A percentile compares a stretch with the other conserved stretches of the same genome.
Evolutionary conservation across 129 eudicot species (phyloP).

Genomic region (Tagetes patula): DNA sequence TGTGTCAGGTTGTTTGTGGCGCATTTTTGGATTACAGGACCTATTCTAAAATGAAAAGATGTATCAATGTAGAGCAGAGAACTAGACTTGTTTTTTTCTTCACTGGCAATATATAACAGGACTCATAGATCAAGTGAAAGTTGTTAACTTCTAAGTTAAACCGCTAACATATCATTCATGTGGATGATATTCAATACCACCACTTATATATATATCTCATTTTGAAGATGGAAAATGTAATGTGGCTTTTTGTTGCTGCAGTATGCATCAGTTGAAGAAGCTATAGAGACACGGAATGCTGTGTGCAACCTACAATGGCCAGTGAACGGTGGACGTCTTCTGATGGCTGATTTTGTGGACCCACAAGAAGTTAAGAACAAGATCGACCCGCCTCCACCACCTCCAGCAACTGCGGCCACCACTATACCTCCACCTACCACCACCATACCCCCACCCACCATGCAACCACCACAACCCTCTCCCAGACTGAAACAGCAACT

Average conservation of each 20-base stretch:
- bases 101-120: not conserved
- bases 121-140: not conserved
- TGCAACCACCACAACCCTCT: constrained; percentile 27
- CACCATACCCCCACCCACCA: constrained; percentile 24
- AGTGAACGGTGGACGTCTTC: constrained; percentile 74
- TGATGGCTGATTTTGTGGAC: constrained; percentile 87
- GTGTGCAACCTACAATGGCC: constrained; percentile 98
- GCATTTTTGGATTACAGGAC: constrained; percentile 3
- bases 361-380: constrained; percentile 82
- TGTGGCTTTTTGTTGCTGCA: constrained; percentile 35
- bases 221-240: not conserved
- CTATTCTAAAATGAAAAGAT: not conserved
- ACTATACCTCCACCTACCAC: constrained; percentile 22
- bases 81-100: not conserved
- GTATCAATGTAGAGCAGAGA: not conserved
- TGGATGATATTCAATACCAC: not conserved
- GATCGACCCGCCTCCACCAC: constrained; percentile 53
- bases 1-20: constrained; percentile 2
- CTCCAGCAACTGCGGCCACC: constrained; percentile 47
- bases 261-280: constrained; percentile 89
- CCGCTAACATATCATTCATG: not conserved
- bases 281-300: constrained; percentile 78
- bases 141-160: too few species aligned
- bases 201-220: not conserved
- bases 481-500: constrained; percentile 27